phyloP scores from a whole-genome alignment of 2,329 filamentous ascomycete species.

The Aspergillus terreus region DNA sequence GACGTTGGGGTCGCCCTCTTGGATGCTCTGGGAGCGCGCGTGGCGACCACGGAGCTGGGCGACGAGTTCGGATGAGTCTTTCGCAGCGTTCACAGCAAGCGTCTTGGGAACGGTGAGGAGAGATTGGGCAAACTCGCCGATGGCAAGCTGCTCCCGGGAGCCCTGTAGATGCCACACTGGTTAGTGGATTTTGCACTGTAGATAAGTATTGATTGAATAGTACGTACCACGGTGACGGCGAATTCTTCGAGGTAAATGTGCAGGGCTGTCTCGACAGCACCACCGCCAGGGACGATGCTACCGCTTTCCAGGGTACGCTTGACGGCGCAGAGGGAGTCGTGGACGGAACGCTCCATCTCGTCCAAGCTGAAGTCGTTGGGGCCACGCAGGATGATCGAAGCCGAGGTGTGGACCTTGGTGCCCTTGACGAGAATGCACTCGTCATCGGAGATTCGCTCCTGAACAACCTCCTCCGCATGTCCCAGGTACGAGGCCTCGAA shows the following conservation, averaged over 20 bases:
- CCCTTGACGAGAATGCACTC: constrained; percentile 97
- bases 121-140: constrained; percentile 93
- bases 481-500: constrained; percentile 90
- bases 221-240: constrained; percentile 80
- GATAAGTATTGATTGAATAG: too few relatives aligned
- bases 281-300: constrained; percentile 92
- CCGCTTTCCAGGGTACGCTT: constrained; percentile 97
- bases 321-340: constrained; percentile 93
- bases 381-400: constrained; percentile 92
- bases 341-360: constrained; percentile 98
- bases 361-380: constrained; percentile 95
- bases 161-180: constrained; percentile 45
- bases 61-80: constrained; percentile 91
- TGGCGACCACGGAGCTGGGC: constrained; percentile 93
- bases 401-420: constrained; percentile 88
- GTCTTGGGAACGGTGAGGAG: constrained; percentile 95
- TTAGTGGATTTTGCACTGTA: not conserved
- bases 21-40: constrained; percentile 86
- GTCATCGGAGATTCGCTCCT: constrained; percentile 97
- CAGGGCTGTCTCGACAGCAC: constrained; percentile 95
- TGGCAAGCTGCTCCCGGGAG: constrained; percentile 94
- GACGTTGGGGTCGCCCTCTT: constrained; percentile 71
- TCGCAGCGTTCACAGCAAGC: constrained; percentile 92
- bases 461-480: constrained; percentile 90
- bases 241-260: constrained; percentile 99